Evolutionary conservation across 306 rosid species (phyloP), one percentile per base, ranked within the genome.

Genomic region (Biancaea sappan): DNA sequence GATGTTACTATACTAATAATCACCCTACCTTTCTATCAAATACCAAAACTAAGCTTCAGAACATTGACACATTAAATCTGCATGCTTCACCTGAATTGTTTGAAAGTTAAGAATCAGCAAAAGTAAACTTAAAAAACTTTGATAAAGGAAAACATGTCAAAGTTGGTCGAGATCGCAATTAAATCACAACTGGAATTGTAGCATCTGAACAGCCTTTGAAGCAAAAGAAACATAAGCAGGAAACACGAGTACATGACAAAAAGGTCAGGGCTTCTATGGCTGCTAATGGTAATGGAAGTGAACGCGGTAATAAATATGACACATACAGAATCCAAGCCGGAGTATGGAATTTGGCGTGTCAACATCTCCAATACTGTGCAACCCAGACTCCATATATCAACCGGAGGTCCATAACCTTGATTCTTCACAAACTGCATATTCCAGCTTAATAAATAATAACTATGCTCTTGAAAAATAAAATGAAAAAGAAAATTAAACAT

Each of bases 311-410:
- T 31, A 50, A 58, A 66, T 53, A 52, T 61, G 77, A 63, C 63
- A n/a, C n/a, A 6, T 86, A 94, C 99, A 61, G 46, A 13, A 83
- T 90, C 97, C 5, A 90, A 58, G 43, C 83, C 64, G 19, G 82
- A 80, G 77, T 94, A 94, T 2, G 97, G 97, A 77, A 92, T 46
- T 80, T 75, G 52, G 50, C 89, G 78, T 0, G 99, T 92, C 58
- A 92, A 80, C 99, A 94, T 88, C 87, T 94, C 97, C 76, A 94
- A 86, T 44, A 92, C 99, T 37, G 99, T 94, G 85, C 97, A 92
- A 69, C 99, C 97, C 71, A 94, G 92, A 84, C 99, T 94, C 99
- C 99, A 94, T 53, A 94, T 86, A 81, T 92, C 99, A 59, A 96
- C 97, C 8, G 96, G 90, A 75, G 90, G 88, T 57, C 99, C 97